Evolutionary conservation across 1,139 yeast species (phyloP).

Genomic region (Taiozyma onychis): DNA sequence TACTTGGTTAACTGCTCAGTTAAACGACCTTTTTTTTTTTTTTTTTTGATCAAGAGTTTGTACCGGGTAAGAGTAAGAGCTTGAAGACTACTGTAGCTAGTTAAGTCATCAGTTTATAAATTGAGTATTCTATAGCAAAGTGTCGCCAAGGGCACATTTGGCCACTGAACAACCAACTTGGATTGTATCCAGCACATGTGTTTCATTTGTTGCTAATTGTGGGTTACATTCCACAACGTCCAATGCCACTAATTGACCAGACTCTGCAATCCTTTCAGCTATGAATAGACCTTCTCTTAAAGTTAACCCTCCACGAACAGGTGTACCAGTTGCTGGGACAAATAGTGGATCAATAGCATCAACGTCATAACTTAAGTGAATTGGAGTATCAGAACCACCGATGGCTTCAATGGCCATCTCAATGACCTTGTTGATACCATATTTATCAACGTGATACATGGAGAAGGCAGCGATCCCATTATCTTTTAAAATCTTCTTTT

Average conservation of each 20-base stretch:
- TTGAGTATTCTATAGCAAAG: conserved; percentile 46
- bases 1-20: too few species aligned
- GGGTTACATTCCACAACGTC: conserved; percentile 97
- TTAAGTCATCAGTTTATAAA: too few species aligned
- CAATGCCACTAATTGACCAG: conserved; percentile 79
- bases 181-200: conserved; percentile 77
- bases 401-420: conserved; percentile 84
- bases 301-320: conserved; percentile 94
- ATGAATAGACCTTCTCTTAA: conserved; percentile 91
- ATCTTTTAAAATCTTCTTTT: conserved; percentile 66
- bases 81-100: too few species aligned
- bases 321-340: conserved; percentile 97
- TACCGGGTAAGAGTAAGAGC: too few species aligned
- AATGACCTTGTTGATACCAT: conserved; percentile 85
- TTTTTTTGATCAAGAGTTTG: too few species aligned
- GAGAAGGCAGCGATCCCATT: conserved; percentile 80
- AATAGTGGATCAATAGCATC: conserved; percentile 94
- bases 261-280: conserved; percentile 86
- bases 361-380: conserved; percentile 91
- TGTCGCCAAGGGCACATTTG: conserved; percentile 92
- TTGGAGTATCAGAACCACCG: conserved; percentile 73
- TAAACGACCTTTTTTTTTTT: too few species aligned
- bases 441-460: conserved; percentile 94
- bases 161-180: conserved; percentile 88
- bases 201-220: conserved; percentile 70